Evolutionary conservation across 352 stramenopile genomes (phyloP), one percentile per base, ranked within the genome.

Genomic region (Globisporangium apiculatum): DNA sequence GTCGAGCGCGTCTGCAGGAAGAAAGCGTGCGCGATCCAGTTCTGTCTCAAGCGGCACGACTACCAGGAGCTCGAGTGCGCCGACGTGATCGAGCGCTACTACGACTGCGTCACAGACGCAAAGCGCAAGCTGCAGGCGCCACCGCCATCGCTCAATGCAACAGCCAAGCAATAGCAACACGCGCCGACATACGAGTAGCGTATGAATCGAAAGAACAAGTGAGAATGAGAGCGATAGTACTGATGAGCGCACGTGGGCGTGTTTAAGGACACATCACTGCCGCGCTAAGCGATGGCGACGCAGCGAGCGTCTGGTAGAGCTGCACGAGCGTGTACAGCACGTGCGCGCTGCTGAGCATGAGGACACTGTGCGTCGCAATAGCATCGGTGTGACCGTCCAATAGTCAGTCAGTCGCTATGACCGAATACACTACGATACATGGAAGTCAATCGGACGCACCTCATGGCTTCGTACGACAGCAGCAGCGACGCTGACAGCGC

Each of bases 11-110:
- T 69, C 41, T 94, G 85, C 64, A 83, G 83, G 69, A 75, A 83
- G 58, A 72, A 87, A 17, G 85, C 82, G 15, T 94, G 83, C 51
- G 79, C 79, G 48, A 92, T 92, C 68, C 85, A 94, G 68, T 76
- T 78, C 59, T 94, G 85, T 72, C 68, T 94, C 41, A 73, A 89
- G 71, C 80, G 76, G 15, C 68, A 65, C 50, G 69, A 69, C 31
- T 92, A 94, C 57, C 80, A 94, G 60, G 81, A 94, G 61, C 79
- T 46, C 64, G 77, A 72, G 52, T 94, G 85, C 62, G 55, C 63
- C 14, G 68, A 66, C 8, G 65, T 76, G 31, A 89, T 94, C 53
- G 62, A 85, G 49, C 70, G 69, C 11, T 92, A 90, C 59, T 87
- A 86, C 56, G 71, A 87, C 51, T 94, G 84, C 65, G 91, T 80